A percentile compares a stretch with the other conserved stretches of the same genome.
phyloP scores from a whole-genome alignment of 2,329 filamentous ascomycete genomes.

The Talaromyces islandicus region DNA sequence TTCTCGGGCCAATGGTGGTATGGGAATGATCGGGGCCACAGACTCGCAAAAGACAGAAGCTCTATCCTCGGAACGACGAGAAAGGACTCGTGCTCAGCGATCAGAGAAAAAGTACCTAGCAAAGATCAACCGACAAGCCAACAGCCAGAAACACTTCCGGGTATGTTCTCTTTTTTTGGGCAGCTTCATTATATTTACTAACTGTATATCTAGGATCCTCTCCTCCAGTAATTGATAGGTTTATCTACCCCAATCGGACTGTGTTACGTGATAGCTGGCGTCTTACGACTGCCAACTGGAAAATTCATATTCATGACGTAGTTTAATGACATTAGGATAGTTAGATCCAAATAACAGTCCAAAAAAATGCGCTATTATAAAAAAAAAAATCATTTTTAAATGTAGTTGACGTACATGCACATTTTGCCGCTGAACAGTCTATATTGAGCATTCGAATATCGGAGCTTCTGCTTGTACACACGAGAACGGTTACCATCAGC shows the following conservation, averaged over 20 bases:
- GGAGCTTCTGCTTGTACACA: no score
- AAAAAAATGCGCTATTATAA: not conserved
- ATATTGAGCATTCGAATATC: no score
- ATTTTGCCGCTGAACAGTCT: no score
- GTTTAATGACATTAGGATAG: not conserved
- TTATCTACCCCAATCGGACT: not conserved
- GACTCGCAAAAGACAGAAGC: slow-evolving; percentile 69
- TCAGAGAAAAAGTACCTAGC: slow-evolving; percentile 60
- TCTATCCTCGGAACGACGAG: slow-evolving; percentile 60
- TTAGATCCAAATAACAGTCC: not conserved
- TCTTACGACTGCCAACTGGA: not conserved
- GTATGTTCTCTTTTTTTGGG: slow-evolving; percentile 34
- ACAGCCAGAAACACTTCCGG: slow-evolving; percentile 72
- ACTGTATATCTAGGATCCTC: slow-evolving; percentile 38
- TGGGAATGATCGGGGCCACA: slow-evolving; percentile 71
- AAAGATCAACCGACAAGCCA: slow-evolving; percentile 65
- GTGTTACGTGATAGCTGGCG: not conserved
- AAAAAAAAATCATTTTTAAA: no score
- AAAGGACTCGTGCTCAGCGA: slow-evolving; percentile 59
- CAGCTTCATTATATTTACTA: slow-evolving; percentile 15
- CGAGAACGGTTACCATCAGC: no score
- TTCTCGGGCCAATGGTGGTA: slow-evolving; percentile 64
- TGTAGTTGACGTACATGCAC: no score
- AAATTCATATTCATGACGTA: not conserved
- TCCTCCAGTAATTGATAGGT: slow-evolving; percentile 40